Evolutionary conservation across 2,329 filamentous ascomycete genomes (phyloP), one percentile per base, ranked within the genome.

Genomic region (Fusarium liriodendri): DNA sequence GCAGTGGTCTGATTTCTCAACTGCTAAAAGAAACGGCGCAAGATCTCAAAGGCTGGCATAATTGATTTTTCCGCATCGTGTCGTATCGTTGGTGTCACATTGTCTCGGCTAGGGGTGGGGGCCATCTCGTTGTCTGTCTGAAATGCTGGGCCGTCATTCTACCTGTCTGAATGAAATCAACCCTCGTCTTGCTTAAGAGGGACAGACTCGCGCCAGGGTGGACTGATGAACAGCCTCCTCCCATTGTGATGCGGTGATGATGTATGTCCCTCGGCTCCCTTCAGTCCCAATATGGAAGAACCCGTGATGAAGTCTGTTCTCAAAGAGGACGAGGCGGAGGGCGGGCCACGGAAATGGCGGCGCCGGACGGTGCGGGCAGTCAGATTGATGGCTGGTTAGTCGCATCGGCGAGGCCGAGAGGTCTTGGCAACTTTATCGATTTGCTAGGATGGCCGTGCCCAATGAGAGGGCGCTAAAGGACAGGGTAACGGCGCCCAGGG

Each of bases 371-470:
- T 60, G 65, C 64, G 62, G 66, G 66, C 57, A 66, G 69, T 71
- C 65, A 70, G 70, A 76, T 67, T 72, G 69, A 64, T 62, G 69
- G 67, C 50, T 69, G 67, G 70, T 66, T 73, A 76, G 65, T 73
- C 59, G 58, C 69, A 77, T 78, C 76, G 76, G 76, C 71, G 73
- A 78, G 67, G 69, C 76, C 76, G 76, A 78, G 62, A 63, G 66
- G 73, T 61, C 75, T 77, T 72, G 73, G 64, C 64, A 78, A 78
- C 76, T 77, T 70, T 78, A 77, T 78, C 76, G 64, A 68, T 37
- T 60, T 60, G 20, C 55, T 27, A 61, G 54, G 61, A 45, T 54
- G 11, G 4, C 13, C 13, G 13, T 4, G 54, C 6, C 76, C 73
- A 78, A 78, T 76, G 59, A 77, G 54, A 35, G 16, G 5, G 32